Percentiles rank a stretch among this genome's conserved stretches.
Conservation (phyloP, 2,329 filamentous ascomycete genomes). For the Colletotrichum plurivorum region DNA sequence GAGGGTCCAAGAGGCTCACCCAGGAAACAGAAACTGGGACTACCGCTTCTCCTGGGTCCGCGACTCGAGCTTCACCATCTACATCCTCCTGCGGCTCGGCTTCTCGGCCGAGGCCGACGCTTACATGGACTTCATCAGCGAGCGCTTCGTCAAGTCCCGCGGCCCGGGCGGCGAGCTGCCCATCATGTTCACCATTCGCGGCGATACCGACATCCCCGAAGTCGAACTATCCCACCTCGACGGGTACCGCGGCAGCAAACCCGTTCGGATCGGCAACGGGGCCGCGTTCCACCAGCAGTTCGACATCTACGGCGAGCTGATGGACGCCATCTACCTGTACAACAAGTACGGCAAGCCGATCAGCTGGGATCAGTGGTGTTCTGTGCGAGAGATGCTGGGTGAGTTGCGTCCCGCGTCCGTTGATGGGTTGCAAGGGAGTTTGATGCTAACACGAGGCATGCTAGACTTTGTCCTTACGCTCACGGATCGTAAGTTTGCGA, state of each 20-base stretch:
- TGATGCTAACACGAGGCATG: conserved; percentile 39
- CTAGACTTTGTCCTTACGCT: conserved; percentile 78
- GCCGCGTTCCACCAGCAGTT: conserved; percentile 83
- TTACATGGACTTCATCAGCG: conserved; percentile 84
- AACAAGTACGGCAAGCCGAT: conserved; percentile 85
- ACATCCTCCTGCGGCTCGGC: conserved; percentile 82
- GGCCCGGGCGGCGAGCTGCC: conserved; percentile 74
- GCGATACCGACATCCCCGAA: conserved; percentile 82
- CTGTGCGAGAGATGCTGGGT: conserved; percentile 76
- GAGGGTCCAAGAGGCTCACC: too few relatives aligned
- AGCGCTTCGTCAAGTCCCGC: conserved; percentile 76
- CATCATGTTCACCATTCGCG: conserved; percentile 86
- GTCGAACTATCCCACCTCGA: conserved; percentile 77
- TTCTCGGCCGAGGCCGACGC: conserved; percentile 83
- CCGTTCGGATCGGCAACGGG: conserved; percentile 83
- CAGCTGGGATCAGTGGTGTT: conserved; percentile 82
- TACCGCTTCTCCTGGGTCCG: conserved; percentile 85
- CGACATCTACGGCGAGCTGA: conserved; percentile 84
- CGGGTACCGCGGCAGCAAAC: conserved; percentile 78
- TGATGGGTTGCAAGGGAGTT: neutral
- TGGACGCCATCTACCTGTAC: conserved; percentile 83
- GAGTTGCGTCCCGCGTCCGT: conserved; percentile 33
- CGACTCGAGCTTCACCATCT: conserved; percentile 83
- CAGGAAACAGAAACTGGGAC: conserved; percentile 72
- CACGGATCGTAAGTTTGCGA: conserved; percentile 63